phyloP scores from a whole-genome alignment of 2,329 filamentous ascomycete genomes.

The Apiospora saccharicola region DNA sequence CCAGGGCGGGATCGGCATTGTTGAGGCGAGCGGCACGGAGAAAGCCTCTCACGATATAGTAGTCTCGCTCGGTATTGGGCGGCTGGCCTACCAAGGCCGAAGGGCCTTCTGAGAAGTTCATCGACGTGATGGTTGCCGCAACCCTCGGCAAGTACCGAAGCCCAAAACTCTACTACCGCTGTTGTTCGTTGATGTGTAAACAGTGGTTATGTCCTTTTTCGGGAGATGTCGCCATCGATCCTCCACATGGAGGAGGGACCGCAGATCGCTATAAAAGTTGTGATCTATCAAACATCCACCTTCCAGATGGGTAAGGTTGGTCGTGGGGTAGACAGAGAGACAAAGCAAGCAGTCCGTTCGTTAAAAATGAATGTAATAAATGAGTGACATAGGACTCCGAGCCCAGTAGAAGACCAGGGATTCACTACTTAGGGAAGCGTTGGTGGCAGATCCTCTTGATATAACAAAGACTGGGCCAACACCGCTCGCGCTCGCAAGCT shows the following conservation, averaged over 20 bases:
- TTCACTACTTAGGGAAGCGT: neutral
- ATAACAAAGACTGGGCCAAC: neutral
- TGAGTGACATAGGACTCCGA: neutral
- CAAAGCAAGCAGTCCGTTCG: neutral
- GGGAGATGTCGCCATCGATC: neutral
- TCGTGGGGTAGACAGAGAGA: neutral
- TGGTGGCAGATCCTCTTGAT: constrained; percentile 3
- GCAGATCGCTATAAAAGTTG: neutral
- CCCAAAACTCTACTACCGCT: neutral
- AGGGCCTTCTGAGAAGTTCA: neutral
- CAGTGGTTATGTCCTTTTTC: neutral
- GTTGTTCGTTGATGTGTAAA: neutral
- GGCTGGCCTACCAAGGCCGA: constrained; percentile 38
- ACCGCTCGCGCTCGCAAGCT: neutral
- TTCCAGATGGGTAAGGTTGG: neutral
- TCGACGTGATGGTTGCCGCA: neutral
- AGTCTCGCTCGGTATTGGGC: constrained; percentile 39
- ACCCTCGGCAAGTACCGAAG: neutral
- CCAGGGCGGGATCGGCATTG: constrained; percentile 33
- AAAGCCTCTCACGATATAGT: constrained; percentile 39
- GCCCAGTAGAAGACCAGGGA: neutral
- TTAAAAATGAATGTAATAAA: neutral
- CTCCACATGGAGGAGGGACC: neutral
- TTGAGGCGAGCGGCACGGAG: constrained; percentile 32
- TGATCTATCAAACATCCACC: neutral